Base-by-base conservation (phyloP, 73 alveolate genomes). In the Paramecium tetraurelia region DNA sequence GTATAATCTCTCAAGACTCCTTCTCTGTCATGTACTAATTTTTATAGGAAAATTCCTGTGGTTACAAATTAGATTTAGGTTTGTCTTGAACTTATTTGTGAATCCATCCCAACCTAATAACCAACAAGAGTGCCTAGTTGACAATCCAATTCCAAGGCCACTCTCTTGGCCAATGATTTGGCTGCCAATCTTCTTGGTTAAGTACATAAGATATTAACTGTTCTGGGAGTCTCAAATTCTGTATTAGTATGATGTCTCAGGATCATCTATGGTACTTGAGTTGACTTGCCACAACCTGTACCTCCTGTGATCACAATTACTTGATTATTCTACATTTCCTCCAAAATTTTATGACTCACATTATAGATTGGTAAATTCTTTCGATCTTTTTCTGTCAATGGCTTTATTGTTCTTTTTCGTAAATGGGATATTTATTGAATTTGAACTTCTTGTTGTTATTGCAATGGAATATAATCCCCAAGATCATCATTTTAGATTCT, bases 1-100 rank as follows among this genome's bases (percentile, higher is more conserved):
- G 99, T 92, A 80, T 94, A 96, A 59, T 93, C 95, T 18, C 85
- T 89, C 12, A 96, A 35, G 27, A 94, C 72, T 38, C 68, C 70
- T 35, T 95, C 98, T 33, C 96, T 95, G 48, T 96, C 98, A 86
- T 97, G 96, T 0, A 96, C 97, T 22, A 96, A 38, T 72, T 96
- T 95, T 68, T 97, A 95, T 58, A 96, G 93, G 12, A 89, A 89
- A 14, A 89, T 69, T 27, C 97, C 97, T 8, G 95, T 94, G 9
- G 97, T 94, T n/a, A 92, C 95, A 36, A 92, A 86, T 43, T 89
- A 71, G 2, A 94, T 94, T 80, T 92, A 59, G 9, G 97, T 94
- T 29, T 94, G 46, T 86, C 86, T 92, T 46, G 59, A 36, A 40
- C 92, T 85, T 31, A 68, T 38, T 22, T 85, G 59, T 69, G 92